Conservation (phyloP, 371 early-diverging fungal genomes). For the Apophysomyces variabilis region DNA sequence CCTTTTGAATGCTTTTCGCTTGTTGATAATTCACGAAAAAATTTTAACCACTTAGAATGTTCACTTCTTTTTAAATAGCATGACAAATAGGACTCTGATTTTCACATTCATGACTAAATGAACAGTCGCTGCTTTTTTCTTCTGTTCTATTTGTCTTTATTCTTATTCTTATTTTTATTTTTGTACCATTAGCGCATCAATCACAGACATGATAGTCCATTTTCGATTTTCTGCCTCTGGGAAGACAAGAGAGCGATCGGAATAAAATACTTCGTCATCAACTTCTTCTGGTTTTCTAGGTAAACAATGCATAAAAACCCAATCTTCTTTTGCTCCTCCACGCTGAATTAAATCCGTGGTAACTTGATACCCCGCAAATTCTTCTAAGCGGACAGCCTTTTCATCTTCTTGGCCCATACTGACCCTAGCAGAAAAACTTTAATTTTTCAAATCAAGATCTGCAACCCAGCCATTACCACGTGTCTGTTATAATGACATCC, state of each 20-base stretch:
- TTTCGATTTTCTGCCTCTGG: conserved; percentile 91
- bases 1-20: neutral
- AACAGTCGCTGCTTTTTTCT: neutral
- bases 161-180: conserved; percentile 14
- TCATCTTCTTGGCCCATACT: conserved; percentile 97
- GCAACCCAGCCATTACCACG: conserved; percentile 60
- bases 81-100: no score
- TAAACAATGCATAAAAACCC: conserved; percentile 97
- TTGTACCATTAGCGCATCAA: conserved; percentile 59
- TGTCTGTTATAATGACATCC: conserved; percentile 87
- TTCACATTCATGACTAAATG: no score
- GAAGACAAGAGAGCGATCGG: conserved; percentile 81
- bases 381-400: conserved; percentile 77
- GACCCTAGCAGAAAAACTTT: conserved; percentile 51
- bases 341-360: conserved; percentile 76
- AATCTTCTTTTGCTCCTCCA: conserved; percentile 82
- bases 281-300: conserved; percentile 97
- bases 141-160: no score
- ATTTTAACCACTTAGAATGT: neutral
- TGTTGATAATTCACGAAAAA: neutral
- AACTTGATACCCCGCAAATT: conserved; percentile 89
- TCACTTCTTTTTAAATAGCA: no score
- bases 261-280: conserved; percentile 91
- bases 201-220: conserved; percentile 87
- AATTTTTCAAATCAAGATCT: neutral